A percentile compares a stretch with the other conserved stretches of the same genome.
phyloP scores from a whole-genome alignment of 2,329 filamentous ascomycete species.

The Penicillium sp. region DNA sequence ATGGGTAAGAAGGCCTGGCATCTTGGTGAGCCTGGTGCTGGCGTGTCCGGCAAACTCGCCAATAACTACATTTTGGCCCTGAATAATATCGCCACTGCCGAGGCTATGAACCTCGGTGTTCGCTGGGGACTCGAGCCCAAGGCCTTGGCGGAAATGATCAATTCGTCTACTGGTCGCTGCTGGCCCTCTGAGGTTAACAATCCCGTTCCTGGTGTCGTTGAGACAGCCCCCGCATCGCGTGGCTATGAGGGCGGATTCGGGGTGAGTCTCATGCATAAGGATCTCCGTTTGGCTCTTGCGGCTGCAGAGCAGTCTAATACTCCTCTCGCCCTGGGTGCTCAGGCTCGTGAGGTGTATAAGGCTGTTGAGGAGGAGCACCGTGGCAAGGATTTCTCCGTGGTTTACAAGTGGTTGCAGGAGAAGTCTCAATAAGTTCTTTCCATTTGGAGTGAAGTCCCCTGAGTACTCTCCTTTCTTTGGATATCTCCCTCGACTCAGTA shows the following conservation, averaged over 20 bases:
- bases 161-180: slow-evolving; percentile 88
- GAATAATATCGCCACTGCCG: slow-evolving; percentile 75
- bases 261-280: slow-evolving; percentile 77
- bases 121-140: slow-evolving; percentile 63
- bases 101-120: slow-evolving; percentile 66
- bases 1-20: slow-evolving; percentile 90
- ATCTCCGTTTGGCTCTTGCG: slow-evolving; percentile 69
- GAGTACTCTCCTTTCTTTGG: background rate
- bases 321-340: slow-evolving; percentile 62
- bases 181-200: slow-evolving; percentile 98
- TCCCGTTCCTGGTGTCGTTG: slow-evolving; percentile 81
- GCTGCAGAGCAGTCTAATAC: slow-evolving; percentile 69
- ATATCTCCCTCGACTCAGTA: background rate
- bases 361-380: slow-evolving; percentile 62
- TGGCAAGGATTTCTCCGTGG: slow-evolving; percentile 76
- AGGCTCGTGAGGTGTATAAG: slow-evolving; percentile 67
- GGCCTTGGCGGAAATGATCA: slow-evolving; percentile 80
- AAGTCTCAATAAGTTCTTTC: slow-evolving; percentile 28
- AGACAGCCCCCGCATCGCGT: slow-evolving; percentile 69
- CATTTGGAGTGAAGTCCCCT: background rate
- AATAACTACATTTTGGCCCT: slow-evolving; percentile 97
- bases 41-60: slow-evolving; percentile 86
- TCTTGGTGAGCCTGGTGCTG: slow-evolving; percentile 79
- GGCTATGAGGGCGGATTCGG: slow-evolving; percentile 79
- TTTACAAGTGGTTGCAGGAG: slow-evolving; percentile 66